phyloP scores from a whole-genome alignment of 208 protist species.

The Strigomonas oncopelti region DNA sequence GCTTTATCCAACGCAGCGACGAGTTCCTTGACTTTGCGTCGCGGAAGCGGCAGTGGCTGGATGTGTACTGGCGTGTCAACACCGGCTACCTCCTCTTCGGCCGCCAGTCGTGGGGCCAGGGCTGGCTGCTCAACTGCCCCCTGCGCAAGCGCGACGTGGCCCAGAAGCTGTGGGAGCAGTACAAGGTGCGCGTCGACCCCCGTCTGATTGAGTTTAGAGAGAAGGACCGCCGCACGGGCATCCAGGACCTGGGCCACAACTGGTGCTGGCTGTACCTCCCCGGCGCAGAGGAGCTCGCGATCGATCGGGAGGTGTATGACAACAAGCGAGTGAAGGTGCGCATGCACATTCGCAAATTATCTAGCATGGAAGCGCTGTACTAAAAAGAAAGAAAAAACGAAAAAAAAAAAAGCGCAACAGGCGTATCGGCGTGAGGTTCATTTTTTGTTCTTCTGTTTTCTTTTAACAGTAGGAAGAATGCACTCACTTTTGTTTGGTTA shows the following conservation, averaged over 20 bases:
- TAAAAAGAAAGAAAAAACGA: conserved; percentile 19
- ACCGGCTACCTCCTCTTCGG: conserved; percentile 89
- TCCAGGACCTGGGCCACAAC: conserved; percentile 89
- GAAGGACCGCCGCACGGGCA: conserved; percentile 84
- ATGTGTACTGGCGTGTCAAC: conserved; percentile 92
- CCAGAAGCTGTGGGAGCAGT: conserved; percentile 92
- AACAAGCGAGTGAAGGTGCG: conserved; percentile 91
- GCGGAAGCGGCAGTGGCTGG: conserved; percentile 89
- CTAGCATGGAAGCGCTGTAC: conserved; percentile 67
- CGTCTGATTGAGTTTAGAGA: conserved; percentile 85
- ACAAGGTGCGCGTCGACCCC: conserved; percentile 86
- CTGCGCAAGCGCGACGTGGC: conserved; percentile 83
- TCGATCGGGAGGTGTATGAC: conserved; percentile 89
- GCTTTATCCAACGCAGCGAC: conserved; percentile 82
- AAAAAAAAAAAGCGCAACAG: conserved; percentile 1
- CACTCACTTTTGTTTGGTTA: too few species aligned
- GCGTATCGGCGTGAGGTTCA: not conserved
- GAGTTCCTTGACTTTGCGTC: conserved; percentile 90
- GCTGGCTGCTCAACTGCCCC: conserved; percentile 86
- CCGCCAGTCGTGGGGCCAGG: conserved; percentile 86
- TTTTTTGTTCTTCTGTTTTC: conserved; percentile 5
- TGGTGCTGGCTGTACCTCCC: conserved; percentile 92
- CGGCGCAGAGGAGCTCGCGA: conserved; percentile 85
- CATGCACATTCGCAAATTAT: conserved; percentile 88
- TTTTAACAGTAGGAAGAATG: too few species aligned